Evolutionary conservation across 108 stramenopile genomes (phyloP), one percentile per base, ranked within the genome.

Genomic region (Cyclotella atomus): DNA sequence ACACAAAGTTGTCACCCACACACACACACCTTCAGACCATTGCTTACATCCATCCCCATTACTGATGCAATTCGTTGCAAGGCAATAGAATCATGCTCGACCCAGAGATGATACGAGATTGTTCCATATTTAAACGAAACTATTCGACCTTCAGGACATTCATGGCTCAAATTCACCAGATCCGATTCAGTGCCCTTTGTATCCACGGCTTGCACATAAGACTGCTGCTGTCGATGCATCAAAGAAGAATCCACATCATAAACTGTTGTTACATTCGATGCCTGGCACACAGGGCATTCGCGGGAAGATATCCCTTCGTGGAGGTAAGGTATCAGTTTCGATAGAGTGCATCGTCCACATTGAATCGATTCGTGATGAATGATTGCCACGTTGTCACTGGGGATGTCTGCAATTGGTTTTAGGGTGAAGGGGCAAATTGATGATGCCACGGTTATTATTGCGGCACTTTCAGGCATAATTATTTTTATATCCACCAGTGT

Each of bases 341-440:
- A 54, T 29, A 81, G 47, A 0, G 57, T 60, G 62, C 79, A 81
- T 49, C 71, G 72, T 15, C 79, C 72, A 34, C 79, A 81, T 47
- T 19, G 14, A 2, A 3, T 7, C 10, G 34, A 21, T 20, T 3
- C 60, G 28, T 23, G 44, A 25, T 70, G 30, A 10, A 80, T 50
- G 28, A 80, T 60, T 10, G 79, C 73, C 65, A 75, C 6, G 10
- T 75, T 68, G 19, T 59, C 56, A 21, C 27, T 59, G 2, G 69
- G 32, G 34, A 70, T 63, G 12, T 68, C 24, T 2, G 44, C 49
- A 19, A 80, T 69, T 38, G 59, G 34, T 59, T 59, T 43, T 33
- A 78, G 55, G 0, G 77, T 71, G 65, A 70, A 78, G 21, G 77
- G 77, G 56, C 77, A 78, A 17, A 78, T 30, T 24, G 60, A 44